Conservation (phyloP, 768 basidiomycete species). For the Termitomyces sp. region DNA sequence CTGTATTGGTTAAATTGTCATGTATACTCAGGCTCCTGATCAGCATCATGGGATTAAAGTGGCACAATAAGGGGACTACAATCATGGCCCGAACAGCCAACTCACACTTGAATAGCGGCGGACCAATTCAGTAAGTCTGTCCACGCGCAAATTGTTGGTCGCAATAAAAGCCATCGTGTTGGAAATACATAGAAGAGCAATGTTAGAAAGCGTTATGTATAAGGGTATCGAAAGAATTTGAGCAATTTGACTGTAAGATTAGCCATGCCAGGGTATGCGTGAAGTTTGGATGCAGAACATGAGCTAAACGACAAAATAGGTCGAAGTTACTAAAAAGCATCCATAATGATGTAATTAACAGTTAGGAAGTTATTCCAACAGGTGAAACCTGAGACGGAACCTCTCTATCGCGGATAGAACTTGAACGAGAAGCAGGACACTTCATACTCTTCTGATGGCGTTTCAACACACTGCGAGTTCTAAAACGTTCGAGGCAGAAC, state of each 20-base stretch:
- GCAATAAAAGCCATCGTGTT: neutral
- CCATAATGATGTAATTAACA: neutral
- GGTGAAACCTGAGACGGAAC: neutral
- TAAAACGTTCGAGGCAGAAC: slow-evolving; percentile 10
- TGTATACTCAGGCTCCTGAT: no score
- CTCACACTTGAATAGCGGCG: neutral
- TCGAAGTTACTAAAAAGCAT: neutral
- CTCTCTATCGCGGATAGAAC: neutral
- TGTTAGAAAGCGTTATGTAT: neutral
- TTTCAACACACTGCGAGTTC: slow-evolving; percentile 15
- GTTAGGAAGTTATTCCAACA: neutral
- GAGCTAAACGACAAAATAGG: neutral
- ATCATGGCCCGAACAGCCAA: no score
- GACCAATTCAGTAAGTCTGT: neutral
- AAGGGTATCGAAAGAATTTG: neutral
- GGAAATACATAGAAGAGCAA: neutral
- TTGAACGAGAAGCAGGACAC: slow-evolving; percentile 8
- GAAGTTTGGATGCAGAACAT: neutral
- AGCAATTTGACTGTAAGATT: neutral
- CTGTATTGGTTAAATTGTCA: no score
- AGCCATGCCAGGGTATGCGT: neutral
- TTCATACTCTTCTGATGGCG: slow-evolving; percentile 15
- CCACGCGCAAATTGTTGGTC: neutral
- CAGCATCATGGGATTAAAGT: no score
- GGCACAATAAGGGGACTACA: no score